Base-by-base conservation (phyloP, 1,284 basidiomycete genomes). In the Ceratobasidium sp. region DNA sequence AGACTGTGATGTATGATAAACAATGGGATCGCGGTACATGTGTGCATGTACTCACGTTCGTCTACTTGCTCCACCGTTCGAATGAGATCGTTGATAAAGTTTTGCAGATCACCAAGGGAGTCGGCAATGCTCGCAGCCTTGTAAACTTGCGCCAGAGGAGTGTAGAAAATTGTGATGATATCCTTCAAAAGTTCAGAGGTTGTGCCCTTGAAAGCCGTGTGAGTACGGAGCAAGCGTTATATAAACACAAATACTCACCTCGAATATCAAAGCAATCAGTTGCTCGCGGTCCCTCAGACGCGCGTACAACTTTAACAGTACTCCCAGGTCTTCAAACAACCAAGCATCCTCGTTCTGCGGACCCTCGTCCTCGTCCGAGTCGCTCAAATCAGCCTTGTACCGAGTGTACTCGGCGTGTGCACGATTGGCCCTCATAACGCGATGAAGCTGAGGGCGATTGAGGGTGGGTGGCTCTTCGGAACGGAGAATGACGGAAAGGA, bases 141-240 rank as follows among this genome's bases (percentile, higher is more conserved):
- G 83, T 99, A 99, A 1, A 99, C 97, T 77, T 96, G 94, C 0
- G 97, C 97, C n/a, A 99, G 84, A 0, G 97, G 97, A 0, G 96
- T 83, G 81, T 99, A 99, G 81, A 99, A 99, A 74, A 99, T 99
- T 12, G 97, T 98, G 77, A 99, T 95, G 74, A 99, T 98, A 79
- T 99, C 97, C 81, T 96, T 98, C 77, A 99, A 83, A 48, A 99
- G 83, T 60, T 98, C 96, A 2, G 97, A 90, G 0, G 97, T 99
- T 49, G 91, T 91, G 14, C 96, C 95, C 94, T 96, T 1, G 56
- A 48, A 33, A 28, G 30, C 48, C n/a, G 21, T 9, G 48, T 73
- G 7, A 60, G 73, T 42, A 66, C 46, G 25, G 2, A 21, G 66
- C 62, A 44, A 5, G 28, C 7, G 21, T 33, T 11, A 38, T 2